Evolutionary conservation across 177 flowering plant genomes (phyloP).

Genomic region (Telopea speciosissima): DNA sequence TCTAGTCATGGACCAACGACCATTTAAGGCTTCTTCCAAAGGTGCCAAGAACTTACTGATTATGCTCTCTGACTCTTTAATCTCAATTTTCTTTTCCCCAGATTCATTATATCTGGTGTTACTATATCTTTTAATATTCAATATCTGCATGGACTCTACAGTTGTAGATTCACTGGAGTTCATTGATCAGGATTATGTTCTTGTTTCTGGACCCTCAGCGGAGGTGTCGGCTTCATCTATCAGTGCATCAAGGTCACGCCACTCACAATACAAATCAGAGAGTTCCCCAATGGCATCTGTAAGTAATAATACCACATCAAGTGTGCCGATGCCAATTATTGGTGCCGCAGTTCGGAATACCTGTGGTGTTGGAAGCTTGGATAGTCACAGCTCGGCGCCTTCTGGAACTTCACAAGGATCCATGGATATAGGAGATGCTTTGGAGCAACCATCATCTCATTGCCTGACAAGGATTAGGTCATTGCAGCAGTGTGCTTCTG

Average conservation of each 20-base stretch:
- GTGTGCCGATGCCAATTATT: conserved; percentile 67
- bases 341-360: conserved; percentile 32
- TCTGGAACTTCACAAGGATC: conserved; percentile 78
- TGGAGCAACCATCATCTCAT: conserved; percentile 74
- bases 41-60: conserved; percentile 32
- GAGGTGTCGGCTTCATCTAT: conserved; percentile 54
- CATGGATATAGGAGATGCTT: conserved; percentile 49
- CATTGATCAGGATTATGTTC: conserved; percentile 87
- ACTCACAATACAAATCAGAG: conserved; percentile 35
- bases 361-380: conserved; percentile 46
- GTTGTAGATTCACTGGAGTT: conserved; percentile 67
- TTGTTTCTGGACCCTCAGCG: conserved; percentile 72
- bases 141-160: conserved; percentile 27
- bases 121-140: conserved; percentile 6
- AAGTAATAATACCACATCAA: conserved; percentile 23
- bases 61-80: not conserved
- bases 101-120: not conserved
- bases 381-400: conserved; percentile 71
- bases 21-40: conserved; percentile 31
- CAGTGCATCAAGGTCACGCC: conserved; percentile 40
- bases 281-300: conserved; percentile 29
- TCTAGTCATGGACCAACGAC: conserved; percentile 27
- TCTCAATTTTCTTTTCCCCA: conserved; percentile 2
- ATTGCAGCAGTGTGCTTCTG: conserved; percentile 69
- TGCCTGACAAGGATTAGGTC: conserved; percentile 70